phyloP scores from a whole-genome alignment of 208 protist species.

The Trichomonas vaginalis region DNA sequence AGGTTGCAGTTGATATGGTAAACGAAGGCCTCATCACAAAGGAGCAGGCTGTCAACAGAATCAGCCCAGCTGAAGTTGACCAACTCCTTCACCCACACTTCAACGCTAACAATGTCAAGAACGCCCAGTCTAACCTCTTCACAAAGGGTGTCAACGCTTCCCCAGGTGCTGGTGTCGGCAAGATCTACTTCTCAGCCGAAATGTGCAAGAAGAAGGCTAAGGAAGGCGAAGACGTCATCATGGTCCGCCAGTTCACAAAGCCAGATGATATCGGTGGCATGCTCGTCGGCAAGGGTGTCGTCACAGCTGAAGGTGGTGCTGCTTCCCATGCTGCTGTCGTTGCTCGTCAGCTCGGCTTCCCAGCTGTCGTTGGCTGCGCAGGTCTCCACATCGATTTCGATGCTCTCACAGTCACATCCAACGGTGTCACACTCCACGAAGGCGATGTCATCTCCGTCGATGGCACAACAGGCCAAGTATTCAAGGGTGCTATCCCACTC shows the following conservation, averaged over 20 bases:
- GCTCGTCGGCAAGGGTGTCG: background rate
- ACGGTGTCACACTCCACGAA: background rate
- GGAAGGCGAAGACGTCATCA: background rate
- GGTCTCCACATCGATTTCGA: background rate
- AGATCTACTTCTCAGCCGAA: background rate
- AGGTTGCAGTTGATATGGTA: background rate
- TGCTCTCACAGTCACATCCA: background rate
- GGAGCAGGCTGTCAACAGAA: background rate
- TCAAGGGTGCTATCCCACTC: background rate
- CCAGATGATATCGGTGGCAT: background rate
- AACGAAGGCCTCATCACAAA: background rate
- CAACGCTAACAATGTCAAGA: background rate
- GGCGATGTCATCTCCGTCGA: background rate
- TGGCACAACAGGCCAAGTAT: background rate
- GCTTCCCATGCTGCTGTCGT: background rate
- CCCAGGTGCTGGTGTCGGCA: background rate
- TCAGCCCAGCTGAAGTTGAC: background rate
- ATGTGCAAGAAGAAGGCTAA: background rate
- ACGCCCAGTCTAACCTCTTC: background rate
- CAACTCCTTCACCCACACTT: background rate
- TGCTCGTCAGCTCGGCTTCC: background rate
- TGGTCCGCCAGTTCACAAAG: background rate
- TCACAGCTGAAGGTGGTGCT: background rate
- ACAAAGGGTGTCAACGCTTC: background rate
- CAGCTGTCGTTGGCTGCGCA: background rate